Evolutionary conservation across 2,329 filamentous ascomycete genomes (phyloP).

Genomic region (Pseudocercospora eumusae): DNA sequence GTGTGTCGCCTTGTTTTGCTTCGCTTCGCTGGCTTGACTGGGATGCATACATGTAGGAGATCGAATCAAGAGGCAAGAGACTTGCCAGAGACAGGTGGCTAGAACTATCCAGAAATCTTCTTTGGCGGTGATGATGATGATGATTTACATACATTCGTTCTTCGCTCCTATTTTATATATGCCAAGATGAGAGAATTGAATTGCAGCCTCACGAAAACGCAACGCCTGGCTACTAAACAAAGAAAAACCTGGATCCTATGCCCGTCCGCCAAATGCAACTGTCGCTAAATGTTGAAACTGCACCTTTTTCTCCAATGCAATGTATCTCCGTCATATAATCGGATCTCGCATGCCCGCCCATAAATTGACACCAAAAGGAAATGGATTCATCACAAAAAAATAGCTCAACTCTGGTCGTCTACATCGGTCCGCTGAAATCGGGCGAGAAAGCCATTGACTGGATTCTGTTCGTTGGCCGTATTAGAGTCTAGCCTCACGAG

Average conservation of each 20-base stretch:
- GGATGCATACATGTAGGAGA: neutral
- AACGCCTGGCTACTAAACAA: neutral
- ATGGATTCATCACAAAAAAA: neutral
- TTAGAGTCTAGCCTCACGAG: slow-evolving; percentile 12
- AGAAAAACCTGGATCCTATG: neutral
- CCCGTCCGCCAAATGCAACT: neutral
- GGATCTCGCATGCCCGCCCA: neutral
- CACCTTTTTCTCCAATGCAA: slow-evolving; percentile 7
- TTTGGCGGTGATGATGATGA: too few relatives aligned
- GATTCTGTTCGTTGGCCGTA: slow-evolving; percentile 4
- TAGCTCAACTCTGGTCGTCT: slow-evolving; percentile 21
- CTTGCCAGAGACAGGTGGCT: neutral
- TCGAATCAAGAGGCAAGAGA: too few relatives aligned
- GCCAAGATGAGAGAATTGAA: slow-evolving; percentile 9
- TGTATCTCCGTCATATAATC: neutral
- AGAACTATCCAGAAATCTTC: neutral
- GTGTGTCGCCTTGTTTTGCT: slow-evolving; percentile 1
- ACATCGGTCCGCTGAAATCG: slow-evolving; percentile 24
- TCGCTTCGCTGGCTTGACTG: neutral
- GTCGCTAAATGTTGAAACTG: slow-evolving; percentile 10
- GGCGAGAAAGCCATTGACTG: slow-evolving; percentile 22
- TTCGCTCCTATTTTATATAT: slow-evolving; percentile 1
- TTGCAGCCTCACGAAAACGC: neutral
- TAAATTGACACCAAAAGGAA: neutral
- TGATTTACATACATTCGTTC: neutral